phyloP scores from a whole-genome alignment of 768 basidiomycete species.

The Leccinum longicurvipes region DNA sequence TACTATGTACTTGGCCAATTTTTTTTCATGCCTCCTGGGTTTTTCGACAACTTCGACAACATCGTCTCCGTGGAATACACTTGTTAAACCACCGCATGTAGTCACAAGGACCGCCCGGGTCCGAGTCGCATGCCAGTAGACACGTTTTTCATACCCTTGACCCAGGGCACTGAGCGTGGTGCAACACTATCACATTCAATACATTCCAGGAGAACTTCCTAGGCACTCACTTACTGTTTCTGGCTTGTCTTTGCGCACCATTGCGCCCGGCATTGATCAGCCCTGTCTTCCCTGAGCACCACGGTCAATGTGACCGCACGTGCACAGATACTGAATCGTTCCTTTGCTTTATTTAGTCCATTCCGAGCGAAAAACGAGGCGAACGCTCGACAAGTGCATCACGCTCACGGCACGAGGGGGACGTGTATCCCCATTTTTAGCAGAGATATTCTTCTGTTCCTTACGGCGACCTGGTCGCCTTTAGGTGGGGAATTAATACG shows the following conservation, averaged over 20 bases:
- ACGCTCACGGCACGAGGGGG: background rate
- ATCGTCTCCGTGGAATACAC: too few relatives aligned
- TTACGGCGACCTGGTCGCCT: background rate
- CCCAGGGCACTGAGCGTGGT: slow-evolving; percentile 3
- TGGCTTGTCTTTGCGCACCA: background rate
- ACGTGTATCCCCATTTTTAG: slow-evolving; percentile 6
- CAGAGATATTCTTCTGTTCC: background rate
- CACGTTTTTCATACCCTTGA: slow-evolving; percentile 4
- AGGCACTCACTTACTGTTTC: background rate
- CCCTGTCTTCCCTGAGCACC: background rate
- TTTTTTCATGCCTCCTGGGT: too few relatives aligned
- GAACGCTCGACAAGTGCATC: background rate
- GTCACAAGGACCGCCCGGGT: too few relatives aligned
- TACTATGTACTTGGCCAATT: too few relatives aligned
- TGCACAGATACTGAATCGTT: background rate
- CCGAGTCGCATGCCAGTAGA: too few relatives aligned
- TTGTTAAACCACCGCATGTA: too few relatives aligned
- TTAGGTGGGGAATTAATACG: background rate
- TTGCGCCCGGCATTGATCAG: background rate
- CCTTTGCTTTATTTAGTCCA: background rate
- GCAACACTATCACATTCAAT: background rate
- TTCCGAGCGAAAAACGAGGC: slow-evolving; percentile 14
- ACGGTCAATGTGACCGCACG: background rate
- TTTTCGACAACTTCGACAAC: too few relatives aligned
- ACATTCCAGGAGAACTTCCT: background rate